Conservation (phyloP, 2,329 filamentous ascomycete genomes). For the Teratosphaeriaceae sp. region DNA sequence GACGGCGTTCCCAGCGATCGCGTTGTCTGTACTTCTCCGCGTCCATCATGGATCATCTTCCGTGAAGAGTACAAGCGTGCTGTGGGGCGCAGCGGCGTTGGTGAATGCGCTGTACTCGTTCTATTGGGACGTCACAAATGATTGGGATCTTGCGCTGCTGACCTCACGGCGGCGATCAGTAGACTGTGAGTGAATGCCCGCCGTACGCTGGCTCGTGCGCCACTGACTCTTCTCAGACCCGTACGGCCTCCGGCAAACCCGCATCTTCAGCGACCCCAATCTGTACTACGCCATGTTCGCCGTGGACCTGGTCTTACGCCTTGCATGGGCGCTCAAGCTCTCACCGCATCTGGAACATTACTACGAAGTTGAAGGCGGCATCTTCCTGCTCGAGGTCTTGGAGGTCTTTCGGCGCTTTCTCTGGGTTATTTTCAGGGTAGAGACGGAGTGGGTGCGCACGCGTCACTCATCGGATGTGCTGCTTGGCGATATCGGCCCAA, state of each 20-base stretch:
- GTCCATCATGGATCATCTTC: slow-evolving; percentile 3
- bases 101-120: slow-evolving; percentile 92
- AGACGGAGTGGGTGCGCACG: slow-evolving; percentile 72
- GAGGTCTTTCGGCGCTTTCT: slow-evolving; percentile 88
- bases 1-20: slow-evolving; percentile 87
- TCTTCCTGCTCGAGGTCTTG: slow-evolving; percentile 79
- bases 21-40: slow-evolving; percentile 42
- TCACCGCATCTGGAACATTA: slow-evolving; percentile 75
- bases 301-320: slow-evolving; percentile 74
- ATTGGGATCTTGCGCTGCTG: slow-evolving; percentile 92
- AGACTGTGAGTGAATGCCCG: no score
- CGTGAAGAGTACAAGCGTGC: not conserved
- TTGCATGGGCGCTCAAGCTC: slow-evolving; percentile 87
- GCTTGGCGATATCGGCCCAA: slow-evolving; percentile 8
- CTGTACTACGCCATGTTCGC: slow-evolving; percentile 78
- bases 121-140: slow-evolving; percentile 95
- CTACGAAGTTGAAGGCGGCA: slow-evolving; percentile 77
- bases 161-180: no score
- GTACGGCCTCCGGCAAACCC: slow-evolving; percentile 68
- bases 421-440: slow-evolving; percentile 94
- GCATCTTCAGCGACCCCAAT: slow-evolving; percentile 63
- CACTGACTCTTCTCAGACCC: no score
- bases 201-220: no score
- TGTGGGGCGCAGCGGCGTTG: slow-evolving; percentile 33
- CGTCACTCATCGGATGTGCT: not conserved